These are phyloP conservation scores for Monascus ruber DNA, from an alignment of 2,329 filamentous ascomycete species.

Conservation along the genomic window DNA sequence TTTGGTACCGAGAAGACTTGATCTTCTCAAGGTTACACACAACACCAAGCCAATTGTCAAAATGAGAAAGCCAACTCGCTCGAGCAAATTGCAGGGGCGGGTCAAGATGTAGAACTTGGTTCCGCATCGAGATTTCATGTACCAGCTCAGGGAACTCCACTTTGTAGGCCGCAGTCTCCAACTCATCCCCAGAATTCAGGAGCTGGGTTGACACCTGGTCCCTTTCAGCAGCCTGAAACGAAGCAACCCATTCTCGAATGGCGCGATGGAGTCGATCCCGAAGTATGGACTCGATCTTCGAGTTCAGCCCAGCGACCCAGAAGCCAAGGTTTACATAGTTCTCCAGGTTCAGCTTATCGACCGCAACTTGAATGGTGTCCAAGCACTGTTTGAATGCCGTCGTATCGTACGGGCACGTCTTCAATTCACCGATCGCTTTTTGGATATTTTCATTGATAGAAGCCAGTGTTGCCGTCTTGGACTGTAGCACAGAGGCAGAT, in stretches of 20 bases:
- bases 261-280: conserved; percentile 74
- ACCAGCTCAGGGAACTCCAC: conserved; percentile 46
- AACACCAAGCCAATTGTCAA: conserved; percentile 87
- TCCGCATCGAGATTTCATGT: conserved; percentile 93
- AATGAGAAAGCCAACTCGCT: conserved; percentile 83
- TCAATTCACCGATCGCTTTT: conserved; percentile 70
- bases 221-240: conserved; percentile 55
- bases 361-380: conserved; percentile 76
- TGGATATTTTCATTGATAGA: conserved; percentile 72
- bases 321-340: conserved; percentile 86
- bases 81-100: conserved; percentile 85
- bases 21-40: conserved; percentile 89
- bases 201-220: conserved; percentile 13
- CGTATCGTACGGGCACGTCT: conserved; percentile 70
- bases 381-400: conserved; percentile 69
- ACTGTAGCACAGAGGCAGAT: conserved; percentile 76
- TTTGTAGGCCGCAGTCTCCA: conserved; percentile 20
- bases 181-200: conserved; percentile 13
- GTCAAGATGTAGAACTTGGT: conserved; percentile 93
- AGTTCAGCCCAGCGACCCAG: conserved; percentile 83
- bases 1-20: conserved; percentile 90
- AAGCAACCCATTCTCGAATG: conserved; percentile 73
- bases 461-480: conserved; percentile 68
- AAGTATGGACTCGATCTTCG: conserved; percentile 69
- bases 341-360: conserved; percentile 93